Conservation (phyloP, 1,284 basidiomycete genomes). For the Sanghuangporus baumii region DNA sequence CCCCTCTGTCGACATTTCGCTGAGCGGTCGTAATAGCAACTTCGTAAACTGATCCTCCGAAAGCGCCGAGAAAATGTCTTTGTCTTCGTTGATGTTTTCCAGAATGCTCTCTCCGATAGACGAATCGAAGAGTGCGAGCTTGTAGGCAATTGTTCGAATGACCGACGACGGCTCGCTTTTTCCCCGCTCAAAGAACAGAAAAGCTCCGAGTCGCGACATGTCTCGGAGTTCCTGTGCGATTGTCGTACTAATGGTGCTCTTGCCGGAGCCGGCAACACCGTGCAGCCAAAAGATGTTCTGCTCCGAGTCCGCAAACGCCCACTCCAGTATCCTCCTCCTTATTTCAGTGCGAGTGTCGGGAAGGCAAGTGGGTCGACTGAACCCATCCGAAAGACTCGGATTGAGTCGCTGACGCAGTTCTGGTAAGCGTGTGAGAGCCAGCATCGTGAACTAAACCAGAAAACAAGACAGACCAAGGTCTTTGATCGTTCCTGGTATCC, state of each 20-base stretch:
- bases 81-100: background rate
- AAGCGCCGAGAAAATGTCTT: background rate
- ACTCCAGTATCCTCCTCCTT: background rate
- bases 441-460: too few species aligned
- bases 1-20: background rate
- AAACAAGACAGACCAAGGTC: background rate
- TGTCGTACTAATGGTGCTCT: constrained; percentile 21
- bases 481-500: background rate
- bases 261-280: constrained; percentile 18
- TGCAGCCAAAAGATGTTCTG: background rate
- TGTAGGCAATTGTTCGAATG: background rate
- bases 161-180: background rate
- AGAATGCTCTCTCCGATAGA: background rate
- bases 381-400: background rate
- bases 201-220: constrained; percentile 21
- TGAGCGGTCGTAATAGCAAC: background rate
- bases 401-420: background rate
- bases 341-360: background rate
- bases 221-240: constrained; percentile 17
- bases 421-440: too few species aligned
- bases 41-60: background rate
- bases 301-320: background rate
- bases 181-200: constrained; percentile 26
- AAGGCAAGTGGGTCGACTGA: background rate
- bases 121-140: background rate